Base-by-base conservation (phyloP, 2,329 filamentous ascomycete species). In the Dactylellina cionopaga region DNA sequence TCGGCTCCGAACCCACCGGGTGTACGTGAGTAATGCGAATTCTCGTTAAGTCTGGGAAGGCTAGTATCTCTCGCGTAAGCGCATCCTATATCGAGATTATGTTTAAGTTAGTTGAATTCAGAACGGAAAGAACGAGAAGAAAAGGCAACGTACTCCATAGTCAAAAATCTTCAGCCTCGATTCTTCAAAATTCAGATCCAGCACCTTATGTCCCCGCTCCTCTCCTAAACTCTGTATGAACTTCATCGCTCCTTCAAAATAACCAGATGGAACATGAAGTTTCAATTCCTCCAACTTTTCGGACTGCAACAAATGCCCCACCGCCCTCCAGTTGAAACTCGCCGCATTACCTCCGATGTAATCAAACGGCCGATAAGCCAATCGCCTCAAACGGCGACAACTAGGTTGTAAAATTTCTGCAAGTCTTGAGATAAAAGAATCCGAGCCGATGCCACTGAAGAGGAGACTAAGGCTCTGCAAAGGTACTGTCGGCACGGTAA, bases 131-230 rank as follows among this genome's bases (percentile, higher is more conserved):
- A 31, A 25, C 10, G 7, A 39, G n/a, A 35, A 15, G 19, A n/a
- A n/a, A n/a, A n/a, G n/a, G n/a, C n/a, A n/a, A 39, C 33, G 39
- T 27, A 56, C 51, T 33, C 51, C 51, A 24, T 25, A 56, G 2
- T 13, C 19, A 27, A 56, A 41, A 15, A 56, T 27, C 9, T 43
- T 33, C 31, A 56, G 15, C 22, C 51, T 9, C 3, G 33, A 41
- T 13, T 56, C 33, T 43, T 27, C 24, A 27, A 56, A 56, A 41
- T 41, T 41, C 31, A 56, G n/a, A 17, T 56, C 33, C 10, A 56
- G 17, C 17, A 56, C 31, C 22, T 24, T 47, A 5, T 47, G 13
- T 35, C 29, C 11, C 17, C n/a, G 7, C 17, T 35, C 5, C n/a
- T 39, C 3, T 29, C 31, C 17, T 11, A 56, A n/a, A n/a, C 33